Conservation (phyloP, 2,329 filamentous ascomycete genomes). For the Pseudogymnoascus sp. region DNA sequence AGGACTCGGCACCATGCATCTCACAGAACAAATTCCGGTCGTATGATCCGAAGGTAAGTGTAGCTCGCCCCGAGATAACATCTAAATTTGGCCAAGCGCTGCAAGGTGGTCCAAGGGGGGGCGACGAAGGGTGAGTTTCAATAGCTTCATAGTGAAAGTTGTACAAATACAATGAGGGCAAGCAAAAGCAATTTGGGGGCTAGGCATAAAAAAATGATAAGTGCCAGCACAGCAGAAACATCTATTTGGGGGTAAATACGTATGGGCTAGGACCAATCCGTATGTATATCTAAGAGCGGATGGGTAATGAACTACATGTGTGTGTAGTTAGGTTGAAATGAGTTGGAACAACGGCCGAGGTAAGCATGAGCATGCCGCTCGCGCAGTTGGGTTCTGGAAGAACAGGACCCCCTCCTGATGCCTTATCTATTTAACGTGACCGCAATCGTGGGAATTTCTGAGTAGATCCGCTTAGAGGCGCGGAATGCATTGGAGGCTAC, state of each 20-base stretch:
- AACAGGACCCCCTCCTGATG: not conserved
- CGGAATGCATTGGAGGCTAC: not conserved
- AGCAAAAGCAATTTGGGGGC: slow-evolving; percentile 1
- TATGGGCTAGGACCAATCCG: not conserved
- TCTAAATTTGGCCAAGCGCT: slow-evolving; percentile 5
- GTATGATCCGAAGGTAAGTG: not conserved
- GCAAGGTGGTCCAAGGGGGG: not conserved
- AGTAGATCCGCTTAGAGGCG: slow-evolving; percentile 1
- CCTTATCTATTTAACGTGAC: not conserved
- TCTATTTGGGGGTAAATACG: not conserved
- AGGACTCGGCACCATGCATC: slow-evolving; percentile 7
- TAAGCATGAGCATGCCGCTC: not conserved
- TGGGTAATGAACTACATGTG: not conserved
- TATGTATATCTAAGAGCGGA: slow-evolving; percentile 1
- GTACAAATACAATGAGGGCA: not conserved
- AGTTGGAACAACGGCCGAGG: not conserved
- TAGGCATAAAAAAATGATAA: not conserved
- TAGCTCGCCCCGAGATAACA: not conserved
- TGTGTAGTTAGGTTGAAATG: slow-evolving; percentile 6
- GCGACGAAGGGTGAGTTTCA: not conserved
- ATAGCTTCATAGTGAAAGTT: not conserved
- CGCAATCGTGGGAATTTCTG: not conserved
- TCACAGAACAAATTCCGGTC: slow-evolving; percentile 8
- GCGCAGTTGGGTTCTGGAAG: slow-evolving; percentile 5
- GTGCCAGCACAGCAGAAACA: not conserved